A percentile compares a stretch with the other conserved stretches of the same genome.
Evolutionary conservation across 768 basidiomycete species (phyloP).

Genomic region (Kwoniella bestiolae): DNA sequence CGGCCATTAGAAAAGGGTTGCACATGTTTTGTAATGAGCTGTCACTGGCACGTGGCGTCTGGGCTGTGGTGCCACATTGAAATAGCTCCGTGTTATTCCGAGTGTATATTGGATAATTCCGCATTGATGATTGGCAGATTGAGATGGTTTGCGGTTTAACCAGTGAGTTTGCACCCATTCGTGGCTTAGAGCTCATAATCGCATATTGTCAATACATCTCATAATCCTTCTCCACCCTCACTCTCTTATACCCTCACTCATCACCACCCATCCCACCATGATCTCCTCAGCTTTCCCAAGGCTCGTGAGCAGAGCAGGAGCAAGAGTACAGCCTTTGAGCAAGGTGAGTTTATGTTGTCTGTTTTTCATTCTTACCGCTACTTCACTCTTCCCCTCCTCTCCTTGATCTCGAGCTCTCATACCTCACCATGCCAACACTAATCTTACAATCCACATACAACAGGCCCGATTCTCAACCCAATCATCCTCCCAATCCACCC

Average conservation of each 20-base stretch:
- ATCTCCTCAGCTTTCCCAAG: conserved; percentile 39
- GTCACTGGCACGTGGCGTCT: neutral
- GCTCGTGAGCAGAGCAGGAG: conserved; percentile 33
- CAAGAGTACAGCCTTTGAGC: conserved; percentile 20
- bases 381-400: neutral
- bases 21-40: neutral
- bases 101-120: neutral
- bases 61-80: neutral
- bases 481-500: conserved; percentile 24
- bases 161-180: neutral
- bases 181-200: neutral
- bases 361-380: too few species aligned
- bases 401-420: too few species aligned
- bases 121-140: conserved; percentile 17
- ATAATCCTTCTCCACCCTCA: conserved; percentile 3
- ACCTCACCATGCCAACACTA: too few species aligned
- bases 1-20: too few species aligned
- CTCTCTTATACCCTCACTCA: neutral
- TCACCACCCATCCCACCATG: too few species aligned
- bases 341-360: conserved; percentile 25
- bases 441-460: neutral
- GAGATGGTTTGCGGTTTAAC: neutral
- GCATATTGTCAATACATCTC: neutral
- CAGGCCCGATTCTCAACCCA: conserved; percentile 43
- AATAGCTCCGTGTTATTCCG: conserved; percentile 1